Evolutionary conservation across 805 yeast genomes (phyloP).

Genomic region (Myxozyma vanderwaltii): DNA sequence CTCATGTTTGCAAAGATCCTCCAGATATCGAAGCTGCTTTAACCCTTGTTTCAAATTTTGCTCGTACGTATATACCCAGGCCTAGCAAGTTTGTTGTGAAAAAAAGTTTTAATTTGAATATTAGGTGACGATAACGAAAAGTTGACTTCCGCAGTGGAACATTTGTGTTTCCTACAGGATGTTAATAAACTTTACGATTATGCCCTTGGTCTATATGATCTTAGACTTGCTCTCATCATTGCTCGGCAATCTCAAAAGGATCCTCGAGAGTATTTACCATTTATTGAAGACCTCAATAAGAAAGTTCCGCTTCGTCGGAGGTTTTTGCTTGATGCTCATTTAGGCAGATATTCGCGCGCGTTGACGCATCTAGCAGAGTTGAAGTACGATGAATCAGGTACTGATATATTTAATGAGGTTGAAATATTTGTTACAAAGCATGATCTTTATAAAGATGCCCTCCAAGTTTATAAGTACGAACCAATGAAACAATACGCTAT

Average conservation of each 20-base stretch:
- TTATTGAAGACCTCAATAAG: conserved; percentile 74
- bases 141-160: conserved; percentile 57
- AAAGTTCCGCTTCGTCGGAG: conserved; percentile 66
- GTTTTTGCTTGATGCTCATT: conserved; percentile 76
- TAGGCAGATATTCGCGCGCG: conserved; percentile 70
- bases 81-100: too few relatives aligned
- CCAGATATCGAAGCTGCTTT: conserved; percentile 81
- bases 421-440: conserved; percentile 70
- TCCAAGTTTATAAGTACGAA: conserved; percentile 62
- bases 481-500: conserved; percentile 53
- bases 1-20: conserved; percentile 88
- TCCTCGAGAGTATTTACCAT: conserved; percentile 95
- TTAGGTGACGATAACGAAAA: conserved; percentile 13
- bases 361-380: conserved; percentile 61
- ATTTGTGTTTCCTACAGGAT: conserved; percentile 87
- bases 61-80: too few relatives aligned
- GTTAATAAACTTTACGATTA: conserved; percentile 78
- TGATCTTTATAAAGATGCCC: conserved; percentile 67
- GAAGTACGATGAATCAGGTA: conserved; percentile 38
- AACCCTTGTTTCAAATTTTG: conserved; percentile 48
- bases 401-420: conserved; percentile 55
- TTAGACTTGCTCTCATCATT: conserved; percentile 73
- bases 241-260: conserved; percentile 98
- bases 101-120: conserved; percentile 47
- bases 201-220: conserved; percentile 80